Conservation (phyloP, 441 rosid species). For the Arabidopsis lyrata region DNA sequence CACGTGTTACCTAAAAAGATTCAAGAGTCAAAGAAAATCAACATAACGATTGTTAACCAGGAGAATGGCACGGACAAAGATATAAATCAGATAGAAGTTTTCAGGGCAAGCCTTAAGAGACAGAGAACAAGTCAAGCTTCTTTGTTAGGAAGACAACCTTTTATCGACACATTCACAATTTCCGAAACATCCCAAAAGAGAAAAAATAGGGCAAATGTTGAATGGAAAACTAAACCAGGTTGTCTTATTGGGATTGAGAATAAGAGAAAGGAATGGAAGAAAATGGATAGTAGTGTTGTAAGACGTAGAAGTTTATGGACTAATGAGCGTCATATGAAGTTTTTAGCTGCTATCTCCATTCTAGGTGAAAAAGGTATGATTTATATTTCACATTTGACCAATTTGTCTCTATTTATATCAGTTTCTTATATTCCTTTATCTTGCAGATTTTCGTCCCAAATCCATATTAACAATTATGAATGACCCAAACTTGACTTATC, state of each 20-base stretch:
- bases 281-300: neutral
- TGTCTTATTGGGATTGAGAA: neutral
- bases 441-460: constrained; percentile 60
- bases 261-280: neutral
- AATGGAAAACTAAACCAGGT: neutral
- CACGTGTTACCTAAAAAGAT: constrained; percentile 28
- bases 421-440: neutral
- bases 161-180: neutral
- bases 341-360: constrained; percentile 48
- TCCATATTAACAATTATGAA: constrained; percentile 51
- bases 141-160: neutral
- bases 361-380: constrained; percentile 52
- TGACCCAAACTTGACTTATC: constrained; percentile 51
- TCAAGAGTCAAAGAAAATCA: neutral
- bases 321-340: constrained; percentile 55
- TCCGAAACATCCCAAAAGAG: neutral
- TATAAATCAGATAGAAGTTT: neutral
- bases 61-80: neutral
- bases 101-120: neutral
- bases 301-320: constrained; percentile 48
- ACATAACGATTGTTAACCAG: neutral
- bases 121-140: constrained; percentile 18
- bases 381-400: neutral
- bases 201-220: neutral
- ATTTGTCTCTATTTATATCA: neutral